phyloP scores from a whole-genome alignment of 768 basidiomycete species.

The Rickenella mellea region DNA sequence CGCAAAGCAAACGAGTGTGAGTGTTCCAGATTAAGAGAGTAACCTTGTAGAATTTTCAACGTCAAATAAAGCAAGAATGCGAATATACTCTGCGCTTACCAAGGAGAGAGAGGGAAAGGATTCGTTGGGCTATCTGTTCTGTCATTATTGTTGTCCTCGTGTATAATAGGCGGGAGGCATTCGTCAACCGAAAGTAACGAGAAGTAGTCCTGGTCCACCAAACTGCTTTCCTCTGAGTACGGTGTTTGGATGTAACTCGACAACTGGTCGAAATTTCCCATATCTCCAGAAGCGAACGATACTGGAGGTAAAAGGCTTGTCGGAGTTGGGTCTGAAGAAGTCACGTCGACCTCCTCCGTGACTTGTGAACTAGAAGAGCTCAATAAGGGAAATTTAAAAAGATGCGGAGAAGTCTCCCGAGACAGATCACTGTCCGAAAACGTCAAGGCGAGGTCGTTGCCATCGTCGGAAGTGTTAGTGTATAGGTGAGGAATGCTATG shows the following conservation, averaged over 20 bases:
- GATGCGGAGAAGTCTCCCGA: background rate
- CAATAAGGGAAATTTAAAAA: background rate
- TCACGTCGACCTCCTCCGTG: no score
- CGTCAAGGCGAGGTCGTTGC: background rate
- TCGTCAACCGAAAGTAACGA: background rate
- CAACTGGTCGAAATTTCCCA: background rate
- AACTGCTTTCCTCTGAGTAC: background rate
- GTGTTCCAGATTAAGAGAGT: no score
- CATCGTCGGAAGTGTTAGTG: background rate
- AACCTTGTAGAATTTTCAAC: no score
- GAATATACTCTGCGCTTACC: no score
- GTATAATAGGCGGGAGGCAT: background rate
- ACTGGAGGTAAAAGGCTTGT: background rate
- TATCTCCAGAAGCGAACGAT: background rate
- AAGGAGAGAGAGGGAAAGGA: no score
- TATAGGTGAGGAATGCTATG: background rate
- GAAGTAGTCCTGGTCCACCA: background rate
- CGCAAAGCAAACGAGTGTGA: no score
- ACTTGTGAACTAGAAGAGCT: no score
- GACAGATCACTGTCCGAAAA: background rate
- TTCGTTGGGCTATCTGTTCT: no score
- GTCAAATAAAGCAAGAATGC: no score
- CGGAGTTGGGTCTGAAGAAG: background rate
- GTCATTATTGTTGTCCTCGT: no score
- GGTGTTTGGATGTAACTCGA: background rate